phyloP scores from a whole-genome alignment of 1,284 basidiomycete species.

The Garcileccinum viscosum region DNA sequence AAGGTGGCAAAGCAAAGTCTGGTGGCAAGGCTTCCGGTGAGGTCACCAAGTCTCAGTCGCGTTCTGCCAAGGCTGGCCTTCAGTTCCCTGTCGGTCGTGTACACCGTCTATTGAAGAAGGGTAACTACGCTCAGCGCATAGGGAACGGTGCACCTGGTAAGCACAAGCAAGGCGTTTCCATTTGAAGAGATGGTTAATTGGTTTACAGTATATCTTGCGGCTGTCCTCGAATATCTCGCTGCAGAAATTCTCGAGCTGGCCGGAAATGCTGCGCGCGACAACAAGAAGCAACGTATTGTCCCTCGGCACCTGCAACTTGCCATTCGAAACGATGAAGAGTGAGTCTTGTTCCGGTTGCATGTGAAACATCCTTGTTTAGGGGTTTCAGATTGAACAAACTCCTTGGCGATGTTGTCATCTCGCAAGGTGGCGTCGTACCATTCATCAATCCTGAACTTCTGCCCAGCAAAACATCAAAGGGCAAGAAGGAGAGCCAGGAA shows the following conservation, averaged over 20 bases:
- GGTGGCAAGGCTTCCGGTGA: constrained; percentile 59
- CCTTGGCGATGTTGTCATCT: constrained; percentile 85
- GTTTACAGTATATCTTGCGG: constrained; percentile 73
- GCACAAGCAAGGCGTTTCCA: constrained; percentile 13
- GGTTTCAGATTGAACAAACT: constrained; percentile 65
- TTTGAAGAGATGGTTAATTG: background rate
- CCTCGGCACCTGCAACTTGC: constrained; percentile 90
- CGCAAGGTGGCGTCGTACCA: constrained; percentile 89
- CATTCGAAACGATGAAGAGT: constrained; percentile 88
- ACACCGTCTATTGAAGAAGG: constrained; percentile 77
- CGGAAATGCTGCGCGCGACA: constrained; percentile 72
- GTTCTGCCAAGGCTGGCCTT: constrained; percentile 85
- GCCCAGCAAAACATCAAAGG: constrained; percentile 53
- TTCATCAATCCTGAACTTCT: constrained; percentile 53
- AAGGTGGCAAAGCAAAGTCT: constrained; percentile 66
- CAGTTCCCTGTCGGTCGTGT: constrained; percentile 86
- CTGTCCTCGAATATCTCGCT: constrained; percentile 75
- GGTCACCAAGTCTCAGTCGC: constrained; percentile 64
- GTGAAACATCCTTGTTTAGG: background rate
- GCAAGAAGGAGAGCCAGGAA: constrained; percentile 42
- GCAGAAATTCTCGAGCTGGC: constrained; percentile 82
- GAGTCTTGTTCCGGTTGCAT: constrained; percentile 35
- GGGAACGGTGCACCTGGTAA: constrained; percentile 64
- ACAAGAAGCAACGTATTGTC: constrained; percentile 86
- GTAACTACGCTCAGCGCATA: constrained; percentile 74